Evolutionary conservation across 805 yeast genomes (phyloP).

Genomic region (Deakozyma indianensis): DNA sequence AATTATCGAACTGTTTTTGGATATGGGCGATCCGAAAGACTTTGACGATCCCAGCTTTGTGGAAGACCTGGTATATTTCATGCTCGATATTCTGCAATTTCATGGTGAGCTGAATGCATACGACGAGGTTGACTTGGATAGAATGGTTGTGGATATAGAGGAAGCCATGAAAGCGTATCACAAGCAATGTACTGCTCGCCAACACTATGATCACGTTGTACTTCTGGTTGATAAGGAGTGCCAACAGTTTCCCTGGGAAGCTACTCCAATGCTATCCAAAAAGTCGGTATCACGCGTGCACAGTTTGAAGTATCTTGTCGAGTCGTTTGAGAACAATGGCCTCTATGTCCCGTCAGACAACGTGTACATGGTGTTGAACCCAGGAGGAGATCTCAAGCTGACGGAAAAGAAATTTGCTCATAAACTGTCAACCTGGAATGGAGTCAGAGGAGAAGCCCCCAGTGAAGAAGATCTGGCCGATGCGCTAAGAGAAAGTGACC

Average conservation of each 20-base stretch:
- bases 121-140: slow-evolving; percentile 50
- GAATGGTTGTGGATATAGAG: slow-evolving; percentile 37
- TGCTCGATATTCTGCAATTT: slow-evolving; percentile 43
- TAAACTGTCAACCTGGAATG: slow-evolving; percentile 30
- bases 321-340: not conserved
- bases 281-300: slow-evolving; percentile 66
- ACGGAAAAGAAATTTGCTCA: slow-evolving; percentile 53
- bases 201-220: slow-evolving; percentile 38
- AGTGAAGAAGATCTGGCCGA: slow-evolving; percentile 35
- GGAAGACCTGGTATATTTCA: slow-evolving; percentile 50
- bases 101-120: slow-evolving; percentile 54
- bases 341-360: not conserved
- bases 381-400: slow-evolving; percentile 57
- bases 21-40: slow-evolving; percentile 27
- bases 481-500: slow-evolving; percentile 27
- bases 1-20: slow-evolving; percentile 37
- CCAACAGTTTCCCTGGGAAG: slow-evolving; percentile 83
- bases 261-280: slow-evolving; percentile 38
- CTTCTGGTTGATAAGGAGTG: slow-evolving; percentile 56
- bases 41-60: slow-evolving; percentile 26
- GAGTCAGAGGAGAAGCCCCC: slow-evolving; percentile 44
- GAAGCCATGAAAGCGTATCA: slow-evolving; percentile 27
- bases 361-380: slow-evolving; percentile 55
- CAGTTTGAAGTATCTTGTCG: not conserved
- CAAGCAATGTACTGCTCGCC: slow-evolving; percentile 3